phyloP scores from a whole-genome alignment of 2,329 filamentous ascomycete species.

The Hyphodiscus sp. region DNA sequence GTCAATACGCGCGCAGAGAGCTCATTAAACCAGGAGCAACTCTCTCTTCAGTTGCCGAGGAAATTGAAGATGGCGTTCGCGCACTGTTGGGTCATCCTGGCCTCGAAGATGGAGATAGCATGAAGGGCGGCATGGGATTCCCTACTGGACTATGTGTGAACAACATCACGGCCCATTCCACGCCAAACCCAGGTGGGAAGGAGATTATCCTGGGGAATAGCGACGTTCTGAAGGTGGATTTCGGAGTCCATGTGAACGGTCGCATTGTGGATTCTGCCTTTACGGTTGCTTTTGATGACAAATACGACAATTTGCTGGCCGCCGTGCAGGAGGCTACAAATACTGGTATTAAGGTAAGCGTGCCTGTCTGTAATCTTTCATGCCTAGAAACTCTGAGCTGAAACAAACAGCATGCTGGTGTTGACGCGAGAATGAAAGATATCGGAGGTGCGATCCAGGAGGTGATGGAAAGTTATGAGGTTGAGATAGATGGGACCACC shows the following conservation, averaged over 20 bases:
- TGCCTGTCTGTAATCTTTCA: neutral
- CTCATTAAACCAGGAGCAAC: slow-evolving; percentile 43
- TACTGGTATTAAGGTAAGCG: slow-evolving; percentile 33
- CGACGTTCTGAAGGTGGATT: slow-evolving; percentile 79
- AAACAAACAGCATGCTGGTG: slow-evolving; percentile 37
- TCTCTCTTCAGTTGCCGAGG: slow-evolving; percentile 43
- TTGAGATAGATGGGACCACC: slow-evolving; percentile 43
- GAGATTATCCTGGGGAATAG: slow-evolving; percentile 64
- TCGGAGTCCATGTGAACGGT: slow-evolving; percentile 75
- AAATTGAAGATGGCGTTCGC: slow-evolving; percentile 48
- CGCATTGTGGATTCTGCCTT: slow-evolving; percentile 78
- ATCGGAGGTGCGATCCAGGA: slow-evolving; percentile 51
- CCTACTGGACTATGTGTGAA: slow-evolving; percentile 49
- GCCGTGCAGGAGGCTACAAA: slow-evolving; percentile 73
- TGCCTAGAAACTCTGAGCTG: neutral
- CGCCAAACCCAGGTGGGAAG: slow-evolving; percentile 52
- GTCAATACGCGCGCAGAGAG: slow-evolving; percentile 39
- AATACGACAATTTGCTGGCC: slow-evolving; percentile 67
- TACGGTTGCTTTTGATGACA: slow-evolving; percentile 68
- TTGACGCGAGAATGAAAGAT: slow-evolving; percentile 47
- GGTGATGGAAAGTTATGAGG: slow-evolving; percentile 54
- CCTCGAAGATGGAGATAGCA: slow-evolving; percentile 42
- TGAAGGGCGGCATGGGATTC: slow-evolving; percentile 48
- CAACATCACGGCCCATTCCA: slow-evolving; percentile 48
- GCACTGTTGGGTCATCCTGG: slow-evolving; percentile 44